Evolutionary conservation across 345 rosid genomes (phyloP).

Genomic region (Eucalyptus cladocalyx): DNA sequence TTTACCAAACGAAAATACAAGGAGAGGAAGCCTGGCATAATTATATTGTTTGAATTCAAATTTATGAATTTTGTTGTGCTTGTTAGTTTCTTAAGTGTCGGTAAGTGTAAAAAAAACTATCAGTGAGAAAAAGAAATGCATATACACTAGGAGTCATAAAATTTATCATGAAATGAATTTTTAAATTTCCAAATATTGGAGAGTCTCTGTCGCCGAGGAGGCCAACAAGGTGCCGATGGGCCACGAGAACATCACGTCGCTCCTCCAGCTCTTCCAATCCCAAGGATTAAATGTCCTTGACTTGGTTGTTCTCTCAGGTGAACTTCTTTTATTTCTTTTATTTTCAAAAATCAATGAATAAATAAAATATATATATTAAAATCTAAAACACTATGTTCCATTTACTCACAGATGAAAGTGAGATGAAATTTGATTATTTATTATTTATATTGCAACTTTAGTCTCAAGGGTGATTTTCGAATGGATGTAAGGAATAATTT

Average conservation of each 20-base stretch:
- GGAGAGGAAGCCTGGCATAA: no score
- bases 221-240: conserved; percentile 50
- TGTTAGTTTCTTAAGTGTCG: neutral
- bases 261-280: conserved; percentile 57
- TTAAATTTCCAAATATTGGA: no score
- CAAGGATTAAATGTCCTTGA: conserved; percentile 60
- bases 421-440: no score
- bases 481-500: neutral
- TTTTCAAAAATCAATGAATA: no score
- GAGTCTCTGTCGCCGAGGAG: conserved; percentile 29
- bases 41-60: neutral
- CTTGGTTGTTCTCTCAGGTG: conserved; percentile 53
- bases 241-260: conserved; percentile 26
- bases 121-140: accelerated
- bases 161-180: no score
- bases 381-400: neutral
- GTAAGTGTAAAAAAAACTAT: no score
- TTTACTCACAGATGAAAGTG: neutral
- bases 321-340: neutral
- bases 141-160: accelerated
- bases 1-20: no score
- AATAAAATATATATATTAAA: no score
- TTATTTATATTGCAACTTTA: neutral
- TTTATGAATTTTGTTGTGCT: no score
- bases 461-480: accelerated